Percentiles rank a stretch among this genome's conserved stretches.
Conservation (phyloP, 2,329 filamentous ascomycete genomes). For the Pseudofabraea citricarpa region DNA sequence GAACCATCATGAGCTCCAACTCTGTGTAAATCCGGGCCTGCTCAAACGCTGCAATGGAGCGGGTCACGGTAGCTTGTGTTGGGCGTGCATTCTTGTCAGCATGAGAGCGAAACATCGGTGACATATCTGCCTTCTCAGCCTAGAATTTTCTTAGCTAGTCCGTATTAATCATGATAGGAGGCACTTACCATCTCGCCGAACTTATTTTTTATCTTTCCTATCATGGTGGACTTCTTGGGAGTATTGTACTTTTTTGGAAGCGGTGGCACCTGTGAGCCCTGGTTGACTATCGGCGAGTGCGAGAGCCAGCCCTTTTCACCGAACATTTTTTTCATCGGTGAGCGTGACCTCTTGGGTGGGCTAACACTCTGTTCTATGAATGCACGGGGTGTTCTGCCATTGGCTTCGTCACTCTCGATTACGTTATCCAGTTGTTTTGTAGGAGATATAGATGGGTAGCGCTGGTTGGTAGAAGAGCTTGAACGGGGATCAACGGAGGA, state of each 20-base stretch:
- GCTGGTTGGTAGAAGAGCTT: background rate
- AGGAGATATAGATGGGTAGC: constrained; percentile 13
- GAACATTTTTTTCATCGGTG: constrained; percentile 30
- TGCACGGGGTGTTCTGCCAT: constrained; percentile 1
- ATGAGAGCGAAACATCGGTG: constrained; percentile 6
- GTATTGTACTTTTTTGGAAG: constrained; percentile 9
- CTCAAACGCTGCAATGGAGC: constrained; percentile 21
- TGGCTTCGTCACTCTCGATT: constrained; percentile 15
- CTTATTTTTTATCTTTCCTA: constrained; percentile 23
- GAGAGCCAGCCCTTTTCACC: constrained; percentile 27
- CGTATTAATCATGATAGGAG: too few species aligned
- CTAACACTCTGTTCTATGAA: background rate
- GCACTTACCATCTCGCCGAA: constrained; percentile 25
- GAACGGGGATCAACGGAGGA: background rate
- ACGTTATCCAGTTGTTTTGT: constrained; percentile 12
- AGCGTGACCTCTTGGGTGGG: constrained; percentile 21
- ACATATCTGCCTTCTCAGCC: constrained; percentile 27
- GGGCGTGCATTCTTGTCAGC: constrained; percentile 9
- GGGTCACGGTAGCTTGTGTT: constrained; percentile 15
- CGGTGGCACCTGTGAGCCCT: background rate
- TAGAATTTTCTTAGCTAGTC: constrained; percentile 6
- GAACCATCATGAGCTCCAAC: constrained; percentile 25
- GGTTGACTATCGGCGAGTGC: constrained; percentile 9
- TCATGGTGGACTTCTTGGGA: constrained; percentile 19
- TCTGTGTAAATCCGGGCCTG: constrained; percentile 26